Conservation (phyloP, 768 basidiomycete species). For the Boletus reticulatus region DNA sequence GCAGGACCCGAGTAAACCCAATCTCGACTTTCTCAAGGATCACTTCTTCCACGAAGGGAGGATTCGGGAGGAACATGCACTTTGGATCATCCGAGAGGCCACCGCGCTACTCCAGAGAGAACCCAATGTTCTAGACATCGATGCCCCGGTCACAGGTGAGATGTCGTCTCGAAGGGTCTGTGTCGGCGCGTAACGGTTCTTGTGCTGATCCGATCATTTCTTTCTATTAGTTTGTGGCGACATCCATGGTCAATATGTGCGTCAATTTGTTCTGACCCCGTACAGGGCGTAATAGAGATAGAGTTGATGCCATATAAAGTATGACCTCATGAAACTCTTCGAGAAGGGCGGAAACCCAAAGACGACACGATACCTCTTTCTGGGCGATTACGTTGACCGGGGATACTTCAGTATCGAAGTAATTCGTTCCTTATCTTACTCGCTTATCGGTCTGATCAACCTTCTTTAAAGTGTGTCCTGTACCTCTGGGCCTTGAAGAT, state of each 20-base stretch:
- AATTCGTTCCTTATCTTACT: slow-evolving; percentile 9
- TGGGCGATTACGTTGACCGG: slow-evolving; percentile 74
- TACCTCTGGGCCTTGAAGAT: slow-evolving; percentile 65
- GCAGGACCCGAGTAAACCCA: slow-evolving; percentile 60
- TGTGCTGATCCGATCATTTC: slow-evolving; percentile 4
- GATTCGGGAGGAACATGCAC: slow-evolving; percentile 62
- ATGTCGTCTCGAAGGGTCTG: not conserved
- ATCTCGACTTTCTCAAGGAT: slow-evolving; percentile 72
- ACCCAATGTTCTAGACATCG: slow-evolving; percentile 66
- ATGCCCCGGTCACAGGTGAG: slow-evolving; percentile 71
- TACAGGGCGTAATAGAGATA: not conserved
- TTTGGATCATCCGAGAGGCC: slow-evolving; percentile 62
- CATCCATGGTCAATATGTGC: slow-evolving; percentile 24
- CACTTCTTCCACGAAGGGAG: slow-evolving; percentile 74
- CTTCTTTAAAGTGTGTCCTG: slow-evolving; percentile 44
- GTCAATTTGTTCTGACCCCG: slow-evolving; percentile 13
- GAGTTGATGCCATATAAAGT: slow-evolving; percentile 38
- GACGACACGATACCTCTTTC: slow-evolving; percentile 69
- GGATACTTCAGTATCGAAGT: slow-evolving; percentile 79
- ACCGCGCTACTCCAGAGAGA: slow-evolving; percentile 55
- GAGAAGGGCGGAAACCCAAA: slow-evolving; percentile 76
- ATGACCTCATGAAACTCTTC: slow-evolving; percentile 77
- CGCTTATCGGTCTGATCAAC: not conserved
- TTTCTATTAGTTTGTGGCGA: slow-evolving; percentile 16
- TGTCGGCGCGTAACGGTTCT: slow-evolving; percentile 17